These are phyloP conservation scores for Alternaria infectoria DNA, from an alignment of 2,329 filamentous ascomycete genomes.

Conservation along the genomic window DNA sequence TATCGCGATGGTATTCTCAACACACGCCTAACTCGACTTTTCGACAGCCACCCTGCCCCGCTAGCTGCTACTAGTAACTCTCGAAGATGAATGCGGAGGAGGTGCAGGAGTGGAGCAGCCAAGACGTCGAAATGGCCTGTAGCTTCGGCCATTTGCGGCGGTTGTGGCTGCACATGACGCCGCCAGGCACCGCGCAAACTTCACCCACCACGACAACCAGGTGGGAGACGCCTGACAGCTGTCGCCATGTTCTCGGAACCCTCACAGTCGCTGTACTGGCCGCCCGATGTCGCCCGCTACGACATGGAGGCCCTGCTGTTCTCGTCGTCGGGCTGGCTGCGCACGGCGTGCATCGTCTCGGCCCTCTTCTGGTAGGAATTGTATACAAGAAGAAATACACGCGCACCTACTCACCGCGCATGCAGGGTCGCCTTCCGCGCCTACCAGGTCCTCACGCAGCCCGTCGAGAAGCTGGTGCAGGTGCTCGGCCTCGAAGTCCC, in stretches of 20 bases:
- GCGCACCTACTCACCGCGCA: not conserved
- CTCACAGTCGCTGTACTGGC: slow-evolving; percentile 41
- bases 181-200: not conserved
- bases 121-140: slow-evolving; percentile 16
- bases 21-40: not conserved
- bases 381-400: not conserved
- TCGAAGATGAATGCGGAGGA: slow-evolving; percentile 6
- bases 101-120: slow-evolving; percentile 14
- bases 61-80: not conserved
- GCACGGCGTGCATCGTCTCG: slow-evolving; percentile 42
- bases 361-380: slow-evolving; percentile 44
- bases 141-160: slow-evolving; percentile 22
- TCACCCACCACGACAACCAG: slow-evolving; percentile 5
- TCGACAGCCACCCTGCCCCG: slow-evolving; percentile 3
- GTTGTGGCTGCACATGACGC: slow-evolving; percentile 5
- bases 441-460: slow-evolving; percentile 87
- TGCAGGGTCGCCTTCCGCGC: slow-evolving; percentile 81
- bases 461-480: slow-evolving; percentile 86
- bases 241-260: slow-evolving; percentile 43
- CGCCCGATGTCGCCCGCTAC: slow-evolving; percentile 41
- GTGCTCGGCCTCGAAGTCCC: slow-evolving; percentile 95
- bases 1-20: not conserved
- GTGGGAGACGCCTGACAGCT: slow-evolving; percentile 16
- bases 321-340: slow-evolving; percentile 45
- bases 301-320: slow-evolving; percentile 45